These are phyloP conservation scores for Berberis thunbergii DNA, from an alignment of 164 flowering plant genomes.

Conservation along the genomic window DNA sequence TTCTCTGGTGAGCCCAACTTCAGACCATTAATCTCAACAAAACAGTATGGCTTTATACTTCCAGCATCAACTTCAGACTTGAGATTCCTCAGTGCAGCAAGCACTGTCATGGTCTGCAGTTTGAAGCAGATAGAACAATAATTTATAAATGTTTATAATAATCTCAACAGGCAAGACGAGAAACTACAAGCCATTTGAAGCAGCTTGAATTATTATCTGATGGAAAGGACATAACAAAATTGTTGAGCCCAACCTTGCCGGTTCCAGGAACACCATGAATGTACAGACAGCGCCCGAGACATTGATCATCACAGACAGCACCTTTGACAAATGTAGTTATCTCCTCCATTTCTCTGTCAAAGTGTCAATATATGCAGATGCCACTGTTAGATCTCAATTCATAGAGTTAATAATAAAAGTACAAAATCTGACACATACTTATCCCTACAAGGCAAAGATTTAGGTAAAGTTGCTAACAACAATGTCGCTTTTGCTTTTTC, in stretches of 20 bases:
- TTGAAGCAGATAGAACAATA: slow-evolving; percentile 8
- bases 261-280: slow-evolving; percentile 99
- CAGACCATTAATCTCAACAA: slow-evolving; percentile 89
- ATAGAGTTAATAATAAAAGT: neutral
- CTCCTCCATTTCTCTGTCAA: slow-evolving; percentile 84
- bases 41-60: slow-evolving; percentile 58
- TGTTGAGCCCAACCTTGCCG: slow-evolving; percentile 60
- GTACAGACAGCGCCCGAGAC: slow-evolving; percentile 92
- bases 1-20: slow-evolving; percentile 90
- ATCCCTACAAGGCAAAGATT: slow-evolving; percentile 75
- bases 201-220: no score
- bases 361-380: slow-evolving; percentile 3
- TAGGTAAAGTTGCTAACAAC: slow-evolving; percentile 73
- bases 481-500: slow-evolving; percentile 82
- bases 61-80: slow-evolving; percentile 83
- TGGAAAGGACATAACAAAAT: neutral
- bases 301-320: slow-evolving; percentile 73
- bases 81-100: slow-evolving; percentile 73
- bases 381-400: neutral
- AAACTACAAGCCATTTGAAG: no score
- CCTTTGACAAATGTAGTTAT: slow-evolving; percentile 74
- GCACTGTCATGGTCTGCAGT: slow-evolving; percentile 95
- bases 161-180: no score
- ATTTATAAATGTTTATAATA: neutral
- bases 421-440: slow-evolving; percentile 42